These are phyloP conservation scores for Coemansia sp. DNA, from an alignment of 192 early-diverging fungal genomes.

Conservation along the genomic window DNA sequence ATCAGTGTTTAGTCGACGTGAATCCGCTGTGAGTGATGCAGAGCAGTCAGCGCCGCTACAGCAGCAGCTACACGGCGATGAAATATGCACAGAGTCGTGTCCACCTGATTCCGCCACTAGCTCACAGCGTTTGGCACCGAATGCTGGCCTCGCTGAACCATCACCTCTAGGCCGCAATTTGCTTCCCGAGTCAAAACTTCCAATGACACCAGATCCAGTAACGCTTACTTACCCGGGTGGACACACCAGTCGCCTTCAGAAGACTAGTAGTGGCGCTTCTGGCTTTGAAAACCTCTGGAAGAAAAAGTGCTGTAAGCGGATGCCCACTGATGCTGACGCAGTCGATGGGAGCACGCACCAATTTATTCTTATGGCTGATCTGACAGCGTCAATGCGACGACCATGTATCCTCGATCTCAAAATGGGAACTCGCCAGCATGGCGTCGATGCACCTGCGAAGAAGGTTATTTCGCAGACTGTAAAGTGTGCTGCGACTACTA, in stretches of 20 bases:
- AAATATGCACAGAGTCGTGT: not conserved
- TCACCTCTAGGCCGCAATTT: not conserved
- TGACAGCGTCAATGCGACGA: constrained; percentile 82
- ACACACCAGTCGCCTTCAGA: not conserved
- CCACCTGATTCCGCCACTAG: not conserved
- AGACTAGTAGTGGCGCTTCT: constrained; percentile 9
- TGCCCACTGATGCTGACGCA: constrained; percentile 43
- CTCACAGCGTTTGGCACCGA: not conserved
- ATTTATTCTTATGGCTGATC: constrained; percentile 92
- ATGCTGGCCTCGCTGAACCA: not conserved
- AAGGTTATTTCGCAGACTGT: constrained; percentile 86
- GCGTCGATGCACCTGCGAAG: constrained; percentile 77
- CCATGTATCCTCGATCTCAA: constrained; percentile 98
- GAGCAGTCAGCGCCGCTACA: not conserved
- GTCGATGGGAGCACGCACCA: constrained; percentile 60
- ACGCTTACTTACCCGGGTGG: not conserved
- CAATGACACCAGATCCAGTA: constrained; percentile 8
- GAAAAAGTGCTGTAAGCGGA: constrained; percentile 52
- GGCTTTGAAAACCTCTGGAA: constrained; percentile 47
- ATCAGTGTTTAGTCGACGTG: constrained; percentile 3
- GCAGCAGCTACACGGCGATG: not conserved
- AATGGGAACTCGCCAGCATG: constrained; percentile 98
- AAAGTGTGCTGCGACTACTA: constrained; percentile 93
- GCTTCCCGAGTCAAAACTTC: not conserved
- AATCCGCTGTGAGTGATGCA: constrained; percentile 13